phyloP scores from a whole-genome alignment of 441 rosid species.

The Flueggea neowawraea region DNA sequence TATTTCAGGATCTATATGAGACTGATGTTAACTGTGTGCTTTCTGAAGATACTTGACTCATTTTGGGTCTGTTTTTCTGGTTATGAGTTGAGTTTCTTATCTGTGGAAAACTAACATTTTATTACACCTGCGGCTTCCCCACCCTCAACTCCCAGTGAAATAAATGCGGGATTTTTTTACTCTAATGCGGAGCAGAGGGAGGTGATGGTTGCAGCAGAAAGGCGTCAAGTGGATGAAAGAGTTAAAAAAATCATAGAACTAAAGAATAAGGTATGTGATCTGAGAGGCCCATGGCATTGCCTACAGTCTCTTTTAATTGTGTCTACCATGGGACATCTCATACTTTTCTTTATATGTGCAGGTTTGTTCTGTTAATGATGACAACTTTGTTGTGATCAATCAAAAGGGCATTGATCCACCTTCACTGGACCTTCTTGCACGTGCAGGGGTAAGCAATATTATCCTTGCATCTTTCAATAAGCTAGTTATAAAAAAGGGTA shows the following conservation, averaged over 20 bases:
- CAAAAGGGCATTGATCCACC: slow-evolving; percentile 99
- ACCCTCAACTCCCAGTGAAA: slow-evolving; percentile 52
- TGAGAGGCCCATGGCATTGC: neutral
- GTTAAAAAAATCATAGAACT: slow-evolving; percentile 79
- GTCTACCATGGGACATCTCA: neutral
- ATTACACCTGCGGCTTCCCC: neutral
- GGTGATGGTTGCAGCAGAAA: slow-evolving; percentile 95
- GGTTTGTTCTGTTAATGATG: slow-evolving; percentile 85
- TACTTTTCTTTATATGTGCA: slow-evolving; percentile 25
- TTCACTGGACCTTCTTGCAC: slow-evolving; percentile 87
- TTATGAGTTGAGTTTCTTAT: neutral
- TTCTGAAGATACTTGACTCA: neutral
- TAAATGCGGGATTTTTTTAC: slow-evolving; percentile 98
- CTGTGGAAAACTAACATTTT: no score
- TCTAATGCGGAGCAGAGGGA: slow-evolving; percentile 98
- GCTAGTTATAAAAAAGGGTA: neutral
- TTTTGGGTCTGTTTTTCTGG: neutral
- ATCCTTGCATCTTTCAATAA: neutral
- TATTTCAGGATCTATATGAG: neutral
- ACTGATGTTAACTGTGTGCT: neutral
- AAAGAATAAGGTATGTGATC: slow-evolving; percentile 61
- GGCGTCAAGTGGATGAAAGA: slow-evolving; percentile 87
- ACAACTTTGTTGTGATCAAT: slow-evolving; percentile 77
- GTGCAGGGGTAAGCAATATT: slow-evolving; percentile 79
- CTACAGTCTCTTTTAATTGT: no score